These are phyloP conservation scores for Penicillium robsamsonii DNA, from an alignment of 495 filamentous ascomycete genomes.

Conservation along the genomic window DNA sequence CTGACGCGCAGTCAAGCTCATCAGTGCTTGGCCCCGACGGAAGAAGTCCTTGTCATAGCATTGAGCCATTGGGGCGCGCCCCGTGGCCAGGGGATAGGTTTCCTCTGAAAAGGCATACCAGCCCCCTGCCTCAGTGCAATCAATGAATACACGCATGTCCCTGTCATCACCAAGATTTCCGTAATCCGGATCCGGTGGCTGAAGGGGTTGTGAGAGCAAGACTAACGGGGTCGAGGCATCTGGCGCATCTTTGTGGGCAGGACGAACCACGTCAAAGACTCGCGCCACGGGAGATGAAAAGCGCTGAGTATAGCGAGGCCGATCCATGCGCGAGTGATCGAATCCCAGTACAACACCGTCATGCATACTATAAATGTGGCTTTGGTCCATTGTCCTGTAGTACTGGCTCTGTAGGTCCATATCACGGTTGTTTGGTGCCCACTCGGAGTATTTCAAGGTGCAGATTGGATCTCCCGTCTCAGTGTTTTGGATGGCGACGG, in stretches of 20 bases:
- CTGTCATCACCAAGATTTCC: slow-evolving; percentile 51
- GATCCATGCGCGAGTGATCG: slow-evolving; percentile 58
- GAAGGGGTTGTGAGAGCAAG: slow-evolving; percentile 79
- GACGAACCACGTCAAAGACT: slow-evolving; percentile 86
- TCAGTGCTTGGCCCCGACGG: slow-evolving; percentile 40
- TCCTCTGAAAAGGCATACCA: slow-evolving; percentile 94
- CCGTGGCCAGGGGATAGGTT: slow-evolving; percentile 78
- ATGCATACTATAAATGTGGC: slow-evolving; percentile 82
- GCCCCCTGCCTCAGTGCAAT: slow-evolving; percentile 76
- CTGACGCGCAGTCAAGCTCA: slow-evolving; percentile 42
- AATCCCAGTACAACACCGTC: slow-evolving; percentile 85
- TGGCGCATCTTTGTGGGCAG: slow-evolving; percentile 53
- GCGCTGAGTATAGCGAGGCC: slow-evolving; percentile 61
- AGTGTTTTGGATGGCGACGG: slow-evolving; percentile 75
- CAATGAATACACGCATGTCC: slow-evolving; percentile 74
- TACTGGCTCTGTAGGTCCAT: slow-evolving; percentile 85
- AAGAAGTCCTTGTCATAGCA: slow-evolving; percentile 61
- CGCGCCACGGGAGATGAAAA: slow-evolving; percentile 81
- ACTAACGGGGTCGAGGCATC: slow-evolving; percentile 63
- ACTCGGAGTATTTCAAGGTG: slow-evolving; percentile 90
- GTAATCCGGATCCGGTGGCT: slow-evolving; percentile 60
- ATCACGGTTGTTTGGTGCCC: slow-evolving; percentile 90
- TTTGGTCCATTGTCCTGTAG: slow-evolving; percentile 72
- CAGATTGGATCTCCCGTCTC: slow-evolving; percentile 75
- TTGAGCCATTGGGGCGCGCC: slow-evolving; percentile 62